These are phyloP conservation scores for Acanthamoeba lenticulata DNA, from an alignment of 208 protist species.

Conservation along the genomic window DNA sequence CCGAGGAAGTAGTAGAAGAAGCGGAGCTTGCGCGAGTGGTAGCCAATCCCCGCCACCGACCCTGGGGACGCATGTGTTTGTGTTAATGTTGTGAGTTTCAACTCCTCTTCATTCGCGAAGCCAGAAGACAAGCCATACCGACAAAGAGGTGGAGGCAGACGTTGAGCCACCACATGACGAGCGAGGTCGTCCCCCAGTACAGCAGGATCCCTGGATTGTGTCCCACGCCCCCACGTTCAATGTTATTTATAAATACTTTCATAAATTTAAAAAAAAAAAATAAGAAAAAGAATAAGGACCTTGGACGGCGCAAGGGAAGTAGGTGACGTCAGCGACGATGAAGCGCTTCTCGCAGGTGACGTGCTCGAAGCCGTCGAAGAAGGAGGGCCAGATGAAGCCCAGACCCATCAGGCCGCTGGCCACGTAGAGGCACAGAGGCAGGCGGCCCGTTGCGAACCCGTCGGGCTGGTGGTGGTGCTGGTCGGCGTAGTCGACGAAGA, in stretches of 20 bases:
- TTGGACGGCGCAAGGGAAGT: not conserved
- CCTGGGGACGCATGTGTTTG: not conserved
- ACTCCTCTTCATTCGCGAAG: too few relatives aligned
- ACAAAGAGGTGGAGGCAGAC: not conserved
- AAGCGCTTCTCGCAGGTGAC: not conserved
- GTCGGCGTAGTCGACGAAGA: not conserved
- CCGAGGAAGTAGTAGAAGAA: not conserved
- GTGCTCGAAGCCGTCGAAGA: not conserved
- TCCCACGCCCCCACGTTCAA: too few relatives aligned
- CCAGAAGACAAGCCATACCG: not conserved
- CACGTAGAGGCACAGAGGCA: not conserved
- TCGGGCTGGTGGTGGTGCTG: not conserved
- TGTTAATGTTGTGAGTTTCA: not conserved
- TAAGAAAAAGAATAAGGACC: not conserved
- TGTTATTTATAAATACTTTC: not conserved
- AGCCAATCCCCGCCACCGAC: not conserved
- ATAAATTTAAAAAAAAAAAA: not conserved
- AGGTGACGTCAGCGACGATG: not conserved
- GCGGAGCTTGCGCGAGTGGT: not conserved
- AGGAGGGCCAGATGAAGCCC: constrained; percentile 2
- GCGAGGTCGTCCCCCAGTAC: not conserved
- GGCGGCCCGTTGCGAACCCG: too few relatives aligned
- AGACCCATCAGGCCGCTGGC: not conserved
- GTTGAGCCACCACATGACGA: constrained; percentile 13
- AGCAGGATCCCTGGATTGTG: not conserved